These are phyloP conservation scores for Cordyceps militaris DNA, from an alignment of 2,329 filamentous ascomycete genomes.

Conservation along the genomic window DNA sequence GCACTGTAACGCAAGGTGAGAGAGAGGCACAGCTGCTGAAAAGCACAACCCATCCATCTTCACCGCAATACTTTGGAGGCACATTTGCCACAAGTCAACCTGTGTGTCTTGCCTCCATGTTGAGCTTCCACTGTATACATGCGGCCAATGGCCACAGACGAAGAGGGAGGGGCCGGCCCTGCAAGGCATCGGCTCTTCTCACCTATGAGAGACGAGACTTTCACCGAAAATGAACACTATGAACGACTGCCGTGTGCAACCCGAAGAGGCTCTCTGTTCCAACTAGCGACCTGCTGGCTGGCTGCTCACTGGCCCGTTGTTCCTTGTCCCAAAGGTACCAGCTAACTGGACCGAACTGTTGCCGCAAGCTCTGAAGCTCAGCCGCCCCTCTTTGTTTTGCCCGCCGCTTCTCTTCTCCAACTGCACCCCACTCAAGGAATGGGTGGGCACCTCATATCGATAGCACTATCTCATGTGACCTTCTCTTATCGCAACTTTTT, in stretches of 20 bases:
- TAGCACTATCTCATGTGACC: conserved; percentile 13
- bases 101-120: not conserved
- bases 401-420: not conserved
- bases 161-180: conserved; percentile 1
- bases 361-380: not conserved
- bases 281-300: not conserved
- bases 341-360: conserved; percentile 4
- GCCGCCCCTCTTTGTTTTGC: not conserved
- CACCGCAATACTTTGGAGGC: not conserved
- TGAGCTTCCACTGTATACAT: not conserved
- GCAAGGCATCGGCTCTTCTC: not conserved
- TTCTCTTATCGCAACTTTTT: conserved; percentile 12
- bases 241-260: conserved; percentile 3
- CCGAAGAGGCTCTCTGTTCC: not conserved
- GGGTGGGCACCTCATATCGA: conserved; percentile 4
- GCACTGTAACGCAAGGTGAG: not conserved
- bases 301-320: not conserved
- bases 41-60: not conserved
- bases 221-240: conserved; percentile 5
- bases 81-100: not conserved
- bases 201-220: conserved; percentile 2
- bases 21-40: not conserved
- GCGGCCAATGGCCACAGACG: not conserved
- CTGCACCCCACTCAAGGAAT: not conserved
- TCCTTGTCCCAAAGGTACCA: not conserved